These are phyloP conservation scores for Phlebopus sp. DNA, from an alignment of 1,284 basidiomycete species.

Conservation along the genomic window DNA sequence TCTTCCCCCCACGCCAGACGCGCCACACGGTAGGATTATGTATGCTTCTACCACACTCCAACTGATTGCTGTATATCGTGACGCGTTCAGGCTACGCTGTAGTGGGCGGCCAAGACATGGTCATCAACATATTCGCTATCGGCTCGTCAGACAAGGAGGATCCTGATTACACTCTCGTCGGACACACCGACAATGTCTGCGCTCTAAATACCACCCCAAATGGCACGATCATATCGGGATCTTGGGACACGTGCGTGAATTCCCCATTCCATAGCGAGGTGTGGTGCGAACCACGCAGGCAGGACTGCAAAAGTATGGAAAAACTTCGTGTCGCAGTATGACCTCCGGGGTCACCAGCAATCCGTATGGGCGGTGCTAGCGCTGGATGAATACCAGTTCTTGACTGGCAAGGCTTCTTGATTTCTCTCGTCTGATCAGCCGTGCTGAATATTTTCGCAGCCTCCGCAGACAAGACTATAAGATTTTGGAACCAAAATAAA, in stretches of 20 bases:
- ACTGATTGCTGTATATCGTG: constrained; percentile 1
- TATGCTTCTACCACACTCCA: constrained; percentile 7
- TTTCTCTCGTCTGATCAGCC: constrained; percentile 1
- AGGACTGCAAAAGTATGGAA: constrained; percentile 96
- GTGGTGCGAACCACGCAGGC: constrained; percentile 8
- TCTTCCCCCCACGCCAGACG: constrained; percentile 63
- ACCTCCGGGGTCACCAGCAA: constrained; percentile 84
- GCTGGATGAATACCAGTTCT: constrained; percentile 72
- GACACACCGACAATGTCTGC: constrained; percentile 92
- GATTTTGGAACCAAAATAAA: constrained; percentile 81
- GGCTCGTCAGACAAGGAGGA: constrained; percentile 55
- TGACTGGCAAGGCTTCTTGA: constrained; percentile 67
- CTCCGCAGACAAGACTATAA: constrained; percentile 94
- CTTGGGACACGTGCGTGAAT: constrained; percentile 86
- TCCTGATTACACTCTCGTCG: constrained; percentile 78
- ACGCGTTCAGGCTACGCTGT: constrained; percentile 68
- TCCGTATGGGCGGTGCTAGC: constrained; percentile 94
- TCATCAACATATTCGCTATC: constrained; percentile 78
- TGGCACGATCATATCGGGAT: constrained; percentile 87
- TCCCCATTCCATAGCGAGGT: constrained; percentile 2
- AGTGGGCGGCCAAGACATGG: constrained; percentile 81
- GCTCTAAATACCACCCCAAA: constrained; percentile 69
- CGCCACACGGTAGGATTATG: constrained; percentile 58
- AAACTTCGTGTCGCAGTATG: constrained; percentile 71
- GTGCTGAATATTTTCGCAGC: constrained; percentile 46